Conservation (phyloP, 2,329 filamentous ascomycete genomes). For the Fusarium sp. region DNA sequence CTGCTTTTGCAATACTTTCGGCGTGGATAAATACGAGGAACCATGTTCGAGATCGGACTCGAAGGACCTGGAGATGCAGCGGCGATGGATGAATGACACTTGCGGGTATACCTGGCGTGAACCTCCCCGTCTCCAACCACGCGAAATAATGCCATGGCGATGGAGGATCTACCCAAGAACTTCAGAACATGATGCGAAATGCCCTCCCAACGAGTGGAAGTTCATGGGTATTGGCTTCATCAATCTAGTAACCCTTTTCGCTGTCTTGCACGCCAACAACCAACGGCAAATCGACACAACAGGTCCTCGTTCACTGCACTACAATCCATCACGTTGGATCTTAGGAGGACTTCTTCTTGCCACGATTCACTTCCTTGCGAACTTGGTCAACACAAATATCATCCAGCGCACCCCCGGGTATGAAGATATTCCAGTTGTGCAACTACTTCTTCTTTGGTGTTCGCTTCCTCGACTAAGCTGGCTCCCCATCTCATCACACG, state of each 20-base stretch:
- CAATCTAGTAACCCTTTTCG: slow-evolving; percentile 5
- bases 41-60: background rate
- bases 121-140: background rate
- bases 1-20: slow-evolving; percentile 29
- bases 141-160: slow-evolving; percentile 33
- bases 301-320: rapidly evolving
- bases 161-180: slow-evolving; percentile 6
- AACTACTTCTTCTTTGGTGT: slow-evolving; percentile 16
- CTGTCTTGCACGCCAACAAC: background rate
- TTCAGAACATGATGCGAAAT: background rate
- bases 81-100: slow-evolving; percentile 25
- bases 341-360: slow-evolving; percentile 1
- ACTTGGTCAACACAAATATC: background rate
- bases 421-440: background rate
- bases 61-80: background rate
- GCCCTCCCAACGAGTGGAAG: background rate
- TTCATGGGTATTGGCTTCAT: slow-evolving; percentile 4
- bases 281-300: rapidly evolving
- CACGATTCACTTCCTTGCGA: background rate
- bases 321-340: background rate
- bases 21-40: background rate
- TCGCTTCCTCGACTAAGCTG: slow-evolving; percentile 21
- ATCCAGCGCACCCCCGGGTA: slow-evolving; percentile 12
- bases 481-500: background rate
- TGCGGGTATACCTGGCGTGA: slow-evolving; percentile 21